A percentile compares a stretch with the other conserved stretches of the same genome.
Evolutionary conservation across 331 rosid species (phyloP).

Genomic region (Cydonia oblonga): DNA sequence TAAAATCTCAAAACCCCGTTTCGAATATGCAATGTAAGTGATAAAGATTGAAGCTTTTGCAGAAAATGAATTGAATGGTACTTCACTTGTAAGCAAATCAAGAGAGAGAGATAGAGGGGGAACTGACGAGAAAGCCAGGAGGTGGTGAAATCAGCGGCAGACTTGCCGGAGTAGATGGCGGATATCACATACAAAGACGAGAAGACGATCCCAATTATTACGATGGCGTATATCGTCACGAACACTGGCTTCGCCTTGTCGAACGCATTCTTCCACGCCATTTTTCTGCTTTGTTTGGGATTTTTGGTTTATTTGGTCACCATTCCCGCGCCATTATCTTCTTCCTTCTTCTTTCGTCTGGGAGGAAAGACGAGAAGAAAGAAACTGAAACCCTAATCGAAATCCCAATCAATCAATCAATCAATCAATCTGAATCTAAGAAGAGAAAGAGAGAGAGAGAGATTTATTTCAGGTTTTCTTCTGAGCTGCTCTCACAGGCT

Average conservation of each 20-base stretch:
- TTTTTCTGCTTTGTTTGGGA: background rate
- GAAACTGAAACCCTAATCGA: background rate
- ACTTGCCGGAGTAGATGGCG: slow-evolving; percentile 48
- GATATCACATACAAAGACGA: slow-evolving; percentile 80
- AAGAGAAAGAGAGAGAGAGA: background rate
- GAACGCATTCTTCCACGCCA: slow-evolving; percentile 55
- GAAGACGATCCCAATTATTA: slow-evolving; percentile 61
- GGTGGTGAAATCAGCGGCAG: slow-evolving; percentile 26
- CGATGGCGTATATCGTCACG: slow-evolving; percentile 60
- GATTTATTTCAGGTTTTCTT: background rate
- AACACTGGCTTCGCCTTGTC: slow-evolving; percentile 72
- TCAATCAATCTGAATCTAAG: background rate
- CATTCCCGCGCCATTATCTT: background rate
- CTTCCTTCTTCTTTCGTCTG: background rate
- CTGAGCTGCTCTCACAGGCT: background rate
- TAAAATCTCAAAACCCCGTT: background rate
- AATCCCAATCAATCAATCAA: background rate
- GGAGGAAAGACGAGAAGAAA: background rate
- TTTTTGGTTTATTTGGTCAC: background rate
- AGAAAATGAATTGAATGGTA: background rate
- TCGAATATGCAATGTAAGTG: background rate
- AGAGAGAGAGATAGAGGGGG: background rate
- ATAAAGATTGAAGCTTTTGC: background rate
- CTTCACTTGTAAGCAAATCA: background rate
- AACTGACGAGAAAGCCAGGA: slow-evolving; percentile 43